Base-by-base conservation (phyloP, 768 basidiomycete genomes). In the Leccinellum albellum region DNA sequence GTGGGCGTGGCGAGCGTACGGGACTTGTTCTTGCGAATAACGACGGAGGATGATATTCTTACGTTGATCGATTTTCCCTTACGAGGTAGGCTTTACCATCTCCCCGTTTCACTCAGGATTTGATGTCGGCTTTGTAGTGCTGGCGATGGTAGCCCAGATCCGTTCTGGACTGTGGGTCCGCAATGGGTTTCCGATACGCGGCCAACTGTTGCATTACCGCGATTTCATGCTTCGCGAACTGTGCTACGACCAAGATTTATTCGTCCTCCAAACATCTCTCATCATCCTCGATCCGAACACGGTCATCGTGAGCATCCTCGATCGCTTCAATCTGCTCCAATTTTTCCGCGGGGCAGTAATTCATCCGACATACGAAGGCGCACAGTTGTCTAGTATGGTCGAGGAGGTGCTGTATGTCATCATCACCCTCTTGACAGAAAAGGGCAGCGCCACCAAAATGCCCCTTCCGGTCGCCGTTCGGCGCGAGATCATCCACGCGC, bases 81-180 rank as follows among this genome's bases (percentile, higher is more conserved):
- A 32, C 77, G 93, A 79, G 93, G 95, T 92, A 61, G 67, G 85
- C 71, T 21, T 51, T 15, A 4, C 26, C 33, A 20, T 20, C 10
- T 35, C 28, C 17, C 49, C n/a, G 31, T 54, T 53, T 17, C 44
- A n/a, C 6, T 32, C 10, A 10, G 35, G 44, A 55, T 53, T 46
- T 58, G 21, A 57, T 31, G 6, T 24, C 29, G 15, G 29, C n/a
- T 6, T 54, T 10, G 23, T 53, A 94, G 93, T 92, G 6, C 77
- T 94, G 26, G 83, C 87, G 1, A 93, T 95, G 87, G 87, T 96
- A 46, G 94, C 95, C 0, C 97, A 98, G 69, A 93, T 98, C 51
- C 85, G 94, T 24, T 89, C 92, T 0, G 94, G 94, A 0, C 79
- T 98, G 4, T 99, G 97, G 97, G 95, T 97, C 8, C 89, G 96